A percentile compares a stretch with the other conserved stretches of the same genome.
These are phyloP conservation scores for Talaromyces funiculosus DNA, from an alignment of 2,329 filamentous ascomycete genomes.

Conservation along the genomic window DNA sequence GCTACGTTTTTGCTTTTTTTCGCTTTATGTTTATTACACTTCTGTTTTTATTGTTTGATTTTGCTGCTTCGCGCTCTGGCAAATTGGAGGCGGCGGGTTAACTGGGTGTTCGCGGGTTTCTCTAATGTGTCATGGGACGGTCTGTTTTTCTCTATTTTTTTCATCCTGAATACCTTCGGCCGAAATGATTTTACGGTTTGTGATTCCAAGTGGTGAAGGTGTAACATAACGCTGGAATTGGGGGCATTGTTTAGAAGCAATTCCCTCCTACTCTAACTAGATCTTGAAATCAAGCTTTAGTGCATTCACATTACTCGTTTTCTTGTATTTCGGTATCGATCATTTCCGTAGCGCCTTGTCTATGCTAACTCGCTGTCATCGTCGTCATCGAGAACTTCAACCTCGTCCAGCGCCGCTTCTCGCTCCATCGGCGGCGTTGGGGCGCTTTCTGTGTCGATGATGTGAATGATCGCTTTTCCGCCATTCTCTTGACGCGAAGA, in stretches of 20 bases:
- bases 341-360: neutral
- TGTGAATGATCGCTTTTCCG: slow-evolving; percentile 75
- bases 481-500: slow-evolving; percentile 53
- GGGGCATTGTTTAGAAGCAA: slow-evolving; percentile 27
- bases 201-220: slow-evolving; percentile 38
- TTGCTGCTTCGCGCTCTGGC: slow-evolving; percentile 37
- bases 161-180: slow-evolving; percentile 18
- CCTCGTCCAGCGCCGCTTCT: slow-evolving; percentile 75
- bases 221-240: slow-evolving; percentile 42
- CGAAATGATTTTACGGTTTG: slow-evolving; percentile 39
- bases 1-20: slow-evolving; percentile 40
- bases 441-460: slow-evolving; percentile 64
- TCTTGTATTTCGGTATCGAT: neutral
- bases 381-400: slow-evolving; percentile 70
- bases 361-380: slow-evolving; percentile 5
- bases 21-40: slow-evolving; percentile 39
- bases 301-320: slow-evolving; percentile 17
- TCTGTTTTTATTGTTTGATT: slow-evolving; percentile 27
- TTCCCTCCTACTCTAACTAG: slow-evolving; percentile 25
- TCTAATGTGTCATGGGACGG: slow-evolving; percentile 47
- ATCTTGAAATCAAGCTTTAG: slow-evolving; percentile 34
- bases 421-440: slow-evolving; percentile 54
- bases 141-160: slow-evolving; percentile 31
- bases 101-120: slow-evolving; percentile 41
- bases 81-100: slow-evolving; percentile 40